Evolutionary conservation across 495 filamentous ascomycete species (phyloP).

Genomic region (Halenospora varia): DNA sequence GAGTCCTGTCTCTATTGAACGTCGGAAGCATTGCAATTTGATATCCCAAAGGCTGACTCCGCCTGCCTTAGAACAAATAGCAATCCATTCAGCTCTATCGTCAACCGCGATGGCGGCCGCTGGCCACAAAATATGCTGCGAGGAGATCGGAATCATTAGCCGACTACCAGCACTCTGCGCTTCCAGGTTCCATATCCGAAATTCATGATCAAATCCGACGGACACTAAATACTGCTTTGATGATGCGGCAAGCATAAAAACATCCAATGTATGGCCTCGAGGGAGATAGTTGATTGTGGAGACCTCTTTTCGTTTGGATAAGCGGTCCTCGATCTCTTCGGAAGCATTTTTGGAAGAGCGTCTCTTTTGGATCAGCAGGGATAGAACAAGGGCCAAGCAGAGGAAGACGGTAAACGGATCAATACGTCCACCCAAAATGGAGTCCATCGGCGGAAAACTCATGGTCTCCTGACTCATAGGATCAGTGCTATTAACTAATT

Average conservation of each 20-base stretch:
- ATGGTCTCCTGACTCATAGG: not conserved
- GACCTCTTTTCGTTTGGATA: not conserved
- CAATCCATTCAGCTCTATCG: not conserved
- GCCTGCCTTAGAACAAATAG: not conserved
- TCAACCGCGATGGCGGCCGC: not conserved
- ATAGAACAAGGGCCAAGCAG: not conserved
- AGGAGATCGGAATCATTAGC: not conserved
- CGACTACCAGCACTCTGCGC: not conserved
- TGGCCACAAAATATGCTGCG: not conserved
- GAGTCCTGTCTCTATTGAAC: not conserved
- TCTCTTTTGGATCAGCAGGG: not conserved
- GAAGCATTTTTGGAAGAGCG: not conserved
- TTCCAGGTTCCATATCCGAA: not conserved
- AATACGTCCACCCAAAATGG: not conserved
- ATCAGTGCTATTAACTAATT: not conserved
- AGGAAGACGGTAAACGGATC: not conserved
- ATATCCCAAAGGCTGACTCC: not conserved
- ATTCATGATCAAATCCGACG: not conserved
- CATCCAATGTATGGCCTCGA: not conserved
- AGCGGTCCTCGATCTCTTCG: not conserved
- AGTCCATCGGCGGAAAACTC: not conserved
- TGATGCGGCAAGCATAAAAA: not conserved
- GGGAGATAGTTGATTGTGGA: not conserved
- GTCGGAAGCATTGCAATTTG: not conserved
- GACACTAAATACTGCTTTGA: not conserved